Base-by-base conservation (phyloP, 2,329 filamentous ascomycete species). In the Fusarium floridanum region DNA sequence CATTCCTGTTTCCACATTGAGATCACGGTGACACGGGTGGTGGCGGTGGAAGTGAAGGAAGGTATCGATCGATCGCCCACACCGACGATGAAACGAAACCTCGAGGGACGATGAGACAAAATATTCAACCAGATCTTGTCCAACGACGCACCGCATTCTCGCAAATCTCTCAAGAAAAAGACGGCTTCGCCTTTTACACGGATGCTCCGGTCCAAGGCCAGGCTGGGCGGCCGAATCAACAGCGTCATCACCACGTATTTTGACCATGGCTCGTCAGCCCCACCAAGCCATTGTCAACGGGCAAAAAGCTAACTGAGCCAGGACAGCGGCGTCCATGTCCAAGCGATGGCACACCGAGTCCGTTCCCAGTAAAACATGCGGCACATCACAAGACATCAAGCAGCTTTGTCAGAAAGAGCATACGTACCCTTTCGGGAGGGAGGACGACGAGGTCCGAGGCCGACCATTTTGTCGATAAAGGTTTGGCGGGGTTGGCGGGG, bases 401-500 rank as follows among this genome's bases (percentile, higher is more conserved):
- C 48, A 53, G 62, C 37, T 27, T 48, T 17, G n/a, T 32, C 48
- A 53, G 32, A 32, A 17, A 53, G 72, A 68, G 64, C 68, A 71
- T 73, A 89, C 91, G 83, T 89, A 93, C 93, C 93, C 89, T 93
- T 94, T 77, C 86, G 84, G 78, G 85, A 86, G 77, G 85, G 85
- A 75, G 85, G 86, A 80, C 83, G 85, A 80, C 86, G 85, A 78
- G 86, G 86, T 82, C 86, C 86, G 72, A 88, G 82, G 74, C 86
- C 86, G 78, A 88, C 86, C 86, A 88, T 88, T 80, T 82, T 86
- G 82, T 74, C 27, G 53, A 67, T 73, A 61, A 78, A 66, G 71
- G 69, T 76, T 76, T 81, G 75, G 77, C 76, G 81, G 80, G 83
- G 81, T 81, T 82, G 80, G 81, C 80, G 81, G 82, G 82, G 81